These are phyloP conservation scores for Phialocephala subalpina DNA, from an alignment of 2,329 filamentous ascomycete species.

Conservation along the genomic window DNA sequence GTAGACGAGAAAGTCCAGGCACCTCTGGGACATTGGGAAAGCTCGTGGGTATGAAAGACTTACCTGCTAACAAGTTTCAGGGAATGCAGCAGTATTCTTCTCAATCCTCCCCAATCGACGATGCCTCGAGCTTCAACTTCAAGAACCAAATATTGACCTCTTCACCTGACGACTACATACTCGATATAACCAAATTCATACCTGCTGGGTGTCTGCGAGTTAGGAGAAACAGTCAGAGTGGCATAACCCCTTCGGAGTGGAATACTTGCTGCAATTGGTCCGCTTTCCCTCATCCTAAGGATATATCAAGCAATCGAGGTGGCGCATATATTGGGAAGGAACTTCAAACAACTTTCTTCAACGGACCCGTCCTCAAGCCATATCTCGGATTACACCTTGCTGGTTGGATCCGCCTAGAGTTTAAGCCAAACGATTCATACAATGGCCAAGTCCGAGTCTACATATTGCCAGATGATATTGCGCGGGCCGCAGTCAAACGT, in stretches of 20 bases:
- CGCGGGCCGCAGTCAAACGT: constrained; percentile 60
- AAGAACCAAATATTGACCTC: constrained; percentile 18
- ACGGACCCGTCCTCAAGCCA: constrained; percentile 22
- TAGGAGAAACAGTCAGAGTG: constrained; percentile 13
- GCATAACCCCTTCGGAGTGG: constrained; percentile 23
- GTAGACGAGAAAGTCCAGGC: too few species aligned
- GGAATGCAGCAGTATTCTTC: background rate
- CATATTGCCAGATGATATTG: constrained; percentile 71
- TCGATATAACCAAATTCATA: constrained; percentile 40
- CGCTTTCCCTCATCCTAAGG: constrained; percentile 31
- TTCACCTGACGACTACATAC: constrained; percentile 19
- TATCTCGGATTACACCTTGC: constrained; percentile 33
- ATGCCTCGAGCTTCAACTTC: background rate
- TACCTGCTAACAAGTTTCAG: background rate
- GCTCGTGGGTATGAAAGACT: background rate
- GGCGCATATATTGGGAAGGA: constrained; percentile 21
- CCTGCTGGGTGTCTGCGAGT: constrained; percentile 39
- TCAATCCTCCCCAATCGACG: background rate
- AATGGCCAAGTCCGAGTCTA: constrained; percentile 60
- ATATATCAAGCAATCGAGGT: constrained; percentile 21
- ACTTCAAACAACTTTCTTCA: constrained; percentile 35
- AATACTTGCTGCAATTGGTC: constrained; percentile 29
- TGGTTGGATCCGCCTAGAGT: constrained; percentile 44
- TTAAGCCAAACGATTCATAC: constrained; percentile 31
- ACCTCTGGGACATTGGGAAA: background rate